Evolutionary conservation across 179 eudicot genomes (phyloP), one percentile per base, ranked within the genome.

Genomic region (Sideroxylon spinosum): DNA sequence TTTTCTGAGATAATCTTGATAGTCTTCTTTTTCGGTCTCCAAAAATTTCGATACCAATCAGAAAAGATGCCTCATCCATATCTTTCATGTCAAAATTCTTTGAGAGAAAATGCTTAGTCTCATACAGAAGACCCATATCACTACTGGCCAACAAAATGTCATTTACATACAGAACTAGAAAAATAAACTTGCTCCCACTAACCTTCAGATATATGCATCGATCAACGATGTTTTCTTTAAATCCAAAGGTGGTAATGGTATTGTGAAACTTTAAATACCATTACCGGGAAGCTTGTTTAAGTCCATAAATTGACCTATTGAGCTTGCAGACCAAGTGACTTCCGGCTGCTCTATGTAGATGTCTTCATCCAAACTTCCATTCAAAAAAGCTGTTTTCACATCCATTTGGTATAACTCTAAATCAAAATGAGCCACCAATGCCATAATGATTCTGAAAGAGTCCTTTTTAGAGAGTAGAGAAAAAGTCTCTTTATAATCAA

Each of bases 11-110:
- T 23, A 75, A 57, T 2, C 69, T 79, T 25, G 59, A 49, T 8
- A 59, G n/a, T 28, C 71, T 63, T 12, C 7, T 23, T 2, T 14
- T n/a, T 50, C 64, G 9, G 26, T 80, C 71, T 16, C 44, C 2
- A 48, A 23, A 56, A 0, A 76, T 80, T 48, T 80, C 28, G 23
- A 75, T 80, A 17, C 76, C 59, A 7, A 69, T 68, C 5, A 80
- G 64, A 49, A 68, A 80, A 63, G 76, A 66, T 9, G 76, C 83
- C 23, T 80, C 71, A 11, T 71, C 64, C 52, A 76, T 70, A 76
- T 80, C 72, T 62, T 75, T 76, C 79, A 56, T 75, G 16, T 75
- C 75, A 74, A 74, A 75, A 19, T 80, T 68, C 10, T 75, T 10
- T 3, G 50, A 80, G 14, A 80, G 69, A 4, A 32, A 55, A 6